phyloP scores from a whole-genome alignment of 2,329 filamentous ascomycete genomes.

The Pseudocercospora eumusae region DNA sequence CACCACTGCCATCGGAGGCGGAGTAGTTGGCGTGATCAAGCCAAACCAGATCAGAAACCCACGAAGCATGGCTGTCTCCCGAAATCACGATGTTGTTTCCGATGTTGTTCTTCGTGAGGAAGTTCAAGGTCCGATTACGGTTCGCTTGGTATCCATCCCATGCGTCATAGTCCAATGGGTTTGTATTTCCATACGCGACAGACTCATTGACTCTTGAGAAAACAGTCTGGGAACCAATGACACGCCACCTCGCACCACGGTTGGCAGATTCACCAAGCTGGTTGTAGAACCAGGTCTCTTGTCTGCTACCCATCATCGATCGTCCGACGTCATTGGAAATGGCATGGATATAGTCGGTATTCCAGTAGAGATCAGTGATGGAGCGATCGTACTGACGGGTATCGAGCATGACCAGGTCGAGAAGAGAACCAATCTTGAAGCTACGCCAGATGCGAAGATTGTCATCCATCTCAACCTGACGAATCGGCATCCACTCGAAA shows the following conservation, averaged over 20 bases:
- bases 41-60: slow-evolving; percentile 53
- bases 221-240: slow-evolving; percentile 69
- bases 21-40: slow-evolving; percentile 45
- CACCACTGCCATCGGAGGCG: slow-evolving; percentile 43
- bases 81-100: slow-evolving; percentile 72
- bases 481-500: slow-evolving; percentile 60
- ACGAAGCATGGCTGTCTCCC: slow-evolving; percentile 69
- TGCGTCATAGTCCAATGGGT: slow-evolving; percentile 57
- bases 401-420: slow-evolving; percentile 69
- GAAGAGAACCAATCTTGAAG: slow-evolving; percentile 65
- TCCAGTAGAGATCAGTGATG: slow-evolving; percentile 57
- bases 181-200: slow-evolving; percentile 46
- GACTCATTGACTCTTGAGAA: slow-evolving; percentile 61
- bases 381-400: slow-evolving; percentile 69
- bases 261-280: slow-evolving; percentile 47
- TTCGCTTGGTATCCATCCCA: slow-evolving; percentile 70
- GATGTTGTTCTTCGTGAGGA: slow-evolving; percentile 68
- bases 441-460: slow-evolving; percentile 68
- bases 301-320: slow-evolving; percentile 68
- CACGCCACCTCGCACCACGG: slow-evolving; percentile 68
- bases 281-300: slow-evolving; percentile 74
- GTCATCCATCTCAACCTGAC: slow-evolving; percentile 68
- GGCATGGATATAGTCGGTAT: slow-evolving; percentile 43
- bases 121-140: slow-evolving; percentile 68
- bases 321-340: slow-evolving; percentile 69